Percentiles rank a stretch among this genome's conserved stretches.
Conservation (phyloP, 306 rosid genomes). For the Cucumis cinereus region DNA sequence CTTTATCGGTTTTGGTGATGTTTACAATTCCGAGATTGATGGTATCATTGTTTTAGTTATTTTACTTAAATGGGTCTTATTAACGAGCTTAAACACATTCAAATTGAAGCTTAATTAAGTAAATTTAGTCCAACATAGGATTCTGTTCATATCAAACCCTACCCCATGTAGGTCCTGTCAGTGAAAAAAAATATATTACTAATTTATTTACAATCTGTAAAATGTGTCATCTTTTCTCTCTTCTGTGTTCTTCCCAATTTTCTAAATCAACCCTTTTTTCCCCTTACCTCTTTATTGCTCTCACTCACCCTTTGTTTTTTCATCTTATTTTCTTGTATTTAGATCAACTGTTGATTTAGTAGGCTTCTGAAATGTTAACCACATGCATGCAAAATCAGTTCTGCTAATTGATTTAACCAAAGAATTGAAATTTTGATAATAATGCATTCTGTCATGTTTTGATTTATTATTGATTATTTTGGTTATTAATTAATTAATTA, state of each 20-base stretch:
- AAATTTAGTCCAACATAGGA: slow-evolving; percentile 10
- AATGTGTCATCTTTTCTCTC: neutral
- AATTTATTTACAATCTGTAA: neutral
- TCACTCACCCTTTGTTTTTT: neutral
- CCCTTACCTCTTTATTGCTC: neutral
- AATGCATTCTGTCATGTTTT: neutral
- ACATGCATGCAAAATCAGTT: neutral
- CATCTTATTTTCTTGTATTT: neutral
- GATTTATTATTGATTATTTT: neutral
- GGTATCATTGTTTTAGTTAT: neutral
- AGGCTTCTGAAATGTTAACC: neutral
- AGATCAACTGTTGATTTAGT: neutral
- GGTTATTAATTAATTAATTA: neutral
- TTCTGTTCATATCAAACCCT: slow-evolving; percentile 9
- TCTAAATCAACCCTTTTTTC: neutral
- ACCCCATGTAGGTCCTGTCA: slow-evolving; percentile 7
- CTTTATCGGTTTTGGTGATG: neutral
- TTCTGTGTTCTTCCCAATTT: neutral
- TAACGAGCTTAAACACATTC: neutral
- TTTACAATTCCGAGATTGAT: neutral
- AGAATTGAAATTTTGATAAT: neutral
- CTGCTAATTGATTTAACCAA: neutral
- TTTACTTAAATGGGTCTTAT: neutral
- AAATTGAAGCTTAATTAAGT: neutral
- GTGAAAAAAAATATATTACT: neutral